phyloP scores from a whole-genome alignment of 331 rosid genomes.

The Malus hybrid region DNA sequence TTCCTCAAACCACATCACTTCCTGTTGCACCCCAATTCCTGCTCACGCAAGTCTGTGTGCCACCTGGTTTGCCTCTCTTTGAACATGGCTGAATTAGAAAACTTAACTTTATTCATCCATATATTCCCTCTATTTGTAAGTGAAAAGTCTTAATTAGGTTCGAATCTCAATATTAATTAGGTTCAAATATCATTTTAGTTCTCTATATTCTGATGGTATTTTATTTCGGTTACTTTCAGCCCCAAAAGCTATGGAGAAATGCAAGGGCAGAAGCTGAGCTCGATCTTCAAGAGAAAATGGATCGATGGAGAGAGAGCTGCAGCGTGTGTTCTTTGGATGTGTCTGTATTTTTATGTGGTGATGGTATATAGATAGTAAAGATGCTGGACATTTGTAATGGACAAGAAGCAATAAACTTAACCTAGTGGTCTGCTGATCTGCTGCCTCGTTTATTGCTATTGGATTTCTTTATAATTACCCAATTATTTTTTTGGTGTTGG shows the following conservation, averaged over 20 bases:
- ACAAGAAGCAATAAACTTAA: slow-evolving; percentile 68
- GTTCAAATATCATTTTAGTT: too few species aligned
- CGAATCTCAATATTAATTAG: too few species aligned
- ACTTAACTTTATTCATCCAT: too few species aligned
- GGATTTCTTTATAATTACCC: slow-evolving; percentile 35
- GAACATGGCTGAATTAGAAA: too few species aligned
- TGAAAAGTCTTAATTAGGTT: too few species aligned
- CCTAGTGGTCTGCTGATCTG: slow-evolving; percentile 20
- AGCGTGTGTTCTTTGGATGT: slow-evolving; percentile 31
- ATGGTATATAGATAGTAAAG: slow-evolving; percentile 61
- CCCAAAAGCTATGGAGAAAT: slow-evolving; percentile 98
- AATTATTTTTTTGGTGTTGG: slow-evolving; percentile 25
- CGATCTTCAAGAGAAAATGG: not conserved
- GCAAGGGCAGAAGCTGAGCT: slow-evolving; percentile 90
- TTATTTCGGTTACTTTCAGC: slow-evolving; percentile 45
- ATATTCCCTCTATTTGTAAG: too few species aligned
- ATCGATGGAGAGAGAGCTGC: not conserved
- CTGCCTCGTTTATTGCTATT: slow-evolving; percentile 49
- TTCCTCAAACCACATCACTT: too few species aligned
- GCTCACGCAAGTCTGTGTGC: too few species aligned
- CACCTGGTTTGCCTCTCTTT: too few species aligned
- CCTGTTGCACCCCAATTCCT: too few species aligned
- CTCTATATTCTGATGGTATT: too few species aligned
- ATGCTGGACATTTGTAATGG: slow-evolving; percentile 56
- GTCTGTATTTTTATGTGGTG: slow-evolving; percentile 45